Base-by-base conservation (phyloP, 192 early-diverging fungal genomes). In the Backusella liffmaniae region DNA sequence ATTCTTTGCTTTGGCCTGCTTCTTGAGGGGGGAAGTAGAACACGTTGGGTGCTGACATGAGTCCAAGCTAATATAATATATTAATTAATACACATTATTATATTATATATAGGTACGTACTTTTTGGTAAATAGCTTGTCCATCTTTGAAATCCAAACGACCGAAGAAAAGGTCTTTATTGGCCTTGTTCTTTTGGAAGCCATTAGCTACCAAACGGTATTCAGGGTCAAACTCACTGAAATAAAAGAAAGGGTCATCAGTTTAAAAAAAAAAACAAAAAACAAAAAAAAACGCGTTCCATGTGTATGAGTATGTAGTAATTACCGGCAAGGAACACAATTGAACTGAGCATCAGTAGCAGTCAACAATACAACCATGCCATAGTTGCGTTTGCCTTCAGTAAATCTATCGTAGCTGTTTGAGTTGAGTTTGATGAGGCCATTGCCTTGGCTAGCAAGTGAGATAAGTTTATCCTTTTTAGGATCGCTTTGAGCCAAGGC, bases 281-380 rank as follows among this genome's bases (percentile, higher is more conserved):
- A 68, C 29, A 18, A 21, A 29, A 75, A 35, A 51, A 49, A 49
- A 30, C 42, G 41, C 13, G 34, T 81, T 16, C 39, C 29, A 29
- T 21, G 4, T 41, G 12, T 39, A 39, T 39, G 5, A 39, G 37
- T 34, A 41, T n/a, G 9, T 1, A 59, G 1, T 51, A 67, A 74
- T 73, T 88, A 93, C 94, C 82, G 87, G 88, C 94, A 95, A 23
- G 92, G 92, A n/a, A 70, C 73, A 76, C 94, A 95, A 26, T 88
- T 79, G 78, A 91, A 88, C 70, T 88, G 84, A 3, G 84, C 75
- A 10, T 84, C 84, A 15, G 90, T 71, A 7, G 94, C 91, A 32
- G 94, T 94, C 35, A 95, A 79, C 26, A 92, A 75, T 16, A 92
- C 82, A 62, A 90, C 84, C 34, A 92, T 56, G 23, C 90, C 88